Base-by-base conservation (phyloP, 768 basidiomycete species). In the Kwoniella shandongensis region DNA sequence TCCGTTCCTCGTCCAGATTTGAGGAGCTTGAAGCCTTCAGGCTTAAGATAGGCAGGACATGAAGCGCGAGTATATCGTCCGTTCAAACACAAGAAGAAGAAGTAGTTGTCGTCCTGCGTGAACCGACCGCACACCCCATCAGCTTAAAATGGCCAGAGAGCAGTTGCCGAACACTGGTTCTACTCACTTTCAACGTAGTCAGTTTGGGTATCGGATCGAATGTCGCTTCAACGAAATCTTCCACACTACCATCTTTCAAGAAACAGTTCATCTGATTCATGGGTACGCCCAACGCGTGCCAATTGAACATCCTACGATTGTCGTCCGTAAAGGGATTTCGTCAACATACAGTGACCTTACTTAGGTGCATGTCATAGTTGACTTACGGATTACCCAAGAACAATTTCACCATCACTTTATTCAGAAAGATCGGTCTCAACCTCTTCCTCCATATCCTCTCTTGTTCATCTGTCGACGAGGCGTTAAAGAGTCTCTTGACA, bases 281-380 rank as follows among this genome's bases (percentile, higher is more conserved):
- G 3, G 88, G 87, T 3, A 89, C 88, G 15, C 88, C 88, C 22
- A 89, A 77, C 0, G 87, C 87, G 65, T 87, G 87, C 88, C 88
- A 89, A 61, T 84, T 86, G 72, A 84, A 86, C 69, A 54, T 65
- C 23, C 66, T 57, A 41, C 54, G n/a, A 30, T 44, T n/a, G 27
- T 47, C 15, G 15, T n/a, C n/a, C n/a, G n/a, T n/a, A n/a, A n/a
- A n/a, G n/a, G n/a, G n/a, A n/a, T n/a, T n/a, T n/a, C n/a, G n/a
- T n/a, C n/a, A n/a, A n/a, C n/a, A n/a, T n/a, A n/a, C n/a, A n/a
- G n/a, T n/a, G n/a, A n/a, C n/a, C n/a, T n/a, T n/a, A n/a, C n/a
- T n/a, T n/a, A n/a, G n/a, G n/a, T n/a, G n/a, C n/a, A 29, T 32
- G 17, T 6, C 23, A 26, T 61, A 51, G 50, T 62, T 51, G 42